These are phyloP conservation scores for Rhynchosporium agropyri DNA, from an alignment of 2,329 filamentous ascomycete species.

Conservation along the genomic window DNA sequence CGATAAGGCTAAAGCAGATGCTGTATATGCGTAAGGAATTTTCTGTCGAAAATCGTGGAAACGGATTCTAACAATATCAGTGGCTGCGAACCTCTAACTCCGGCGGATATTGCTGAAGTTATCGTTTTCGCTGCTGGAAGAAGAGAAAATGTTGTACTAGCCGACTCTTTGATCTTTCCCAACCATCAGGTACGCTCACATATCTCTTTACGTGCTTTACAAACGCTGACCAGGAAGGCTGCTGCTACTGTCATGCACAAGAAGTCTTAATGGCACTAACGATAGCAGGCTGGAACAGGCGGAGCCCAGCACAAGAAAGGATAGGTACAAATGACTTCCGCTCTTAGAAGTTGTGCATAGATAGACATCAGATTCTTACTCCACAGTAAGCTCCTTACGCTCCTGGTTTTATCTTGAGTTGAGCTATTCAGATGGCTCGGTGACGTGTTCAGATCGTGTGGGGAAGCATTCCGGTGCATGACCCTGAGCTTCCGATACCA, in stretches of 20 bases:
- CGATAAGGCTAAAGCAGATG: slow-evolving; percentile 86
- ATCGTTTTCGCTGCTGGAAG: slow-evolving; percentile 83
- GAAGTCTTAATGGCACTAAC: slow-evolving; percentile 40
- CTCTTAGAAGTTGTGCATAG: background rate
- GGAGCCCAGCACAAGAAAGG: slow-evolving; percentile 38
- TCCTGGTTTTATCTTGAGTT: too few species aligned
- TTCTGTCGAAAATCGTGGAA: slow-evolving; percentile 1
- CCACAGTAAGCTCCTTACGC: too few species aligned
- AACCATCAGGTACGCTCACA: slow-evolving; percentile 78
- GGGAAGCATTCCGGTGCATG: background rate
- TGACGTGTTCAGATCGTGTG: too few species aligned
- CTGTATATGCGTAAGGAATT: slow-evolving; percentile 75
- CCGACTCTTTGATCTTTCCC: slow-evolving; percentile 84
- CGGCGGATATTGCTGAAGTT: slow-evolving; percentile 88
- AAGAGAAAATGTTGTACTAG: slow-evolving; percentile 87
- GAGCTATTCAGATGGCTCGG: too few species aligned
- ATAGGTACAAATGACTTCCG: slow-evolving; percentile 1
- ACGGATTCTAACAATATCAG: slow-evolving; percentile 46
- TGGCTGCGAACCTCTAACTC: slow-evolving; percentile 79
- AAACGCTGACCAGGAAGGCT: slow-evolving; percentile 43
- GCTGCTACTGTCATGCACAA: slow-evolving; percentile 50
- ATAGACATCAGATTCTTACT: background rate
- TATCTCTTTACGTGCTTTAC: slow-evolving; percentile 20
- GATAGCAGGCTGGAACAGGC: slow-evolving; percentile 41
- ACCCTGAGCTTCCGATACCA: background rate